Conservation (phyloP, 495 filamentous ascomycete genomes). For the Aspergillus sclerotioniger region DNA sequence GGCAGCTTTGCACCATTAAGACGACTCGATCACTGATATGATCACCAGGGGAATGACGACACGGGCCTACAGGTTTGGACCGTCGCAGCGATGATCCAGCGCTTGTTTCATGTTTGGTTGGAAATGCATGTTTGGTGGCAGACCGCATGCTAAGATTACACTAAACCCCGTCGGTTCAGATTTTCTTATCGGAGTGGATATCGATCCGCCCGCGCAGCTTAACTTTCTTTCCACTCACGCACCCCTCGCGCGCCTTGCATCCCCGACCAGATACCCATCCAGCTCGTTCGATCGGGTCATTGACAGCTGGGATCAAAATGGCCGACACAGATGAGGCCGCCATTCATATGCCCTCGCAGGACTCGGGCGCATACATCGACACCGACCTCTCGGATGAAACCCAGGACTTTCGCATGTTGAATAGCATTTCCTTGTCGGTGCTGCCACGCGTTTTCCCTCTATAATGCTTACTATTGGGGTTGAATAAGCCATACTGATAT, state of each 20-base stretch:
- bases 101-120: background rate
- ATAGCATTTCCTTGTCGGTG: conserved; percentile 53
- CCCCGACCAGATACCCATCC: background rate
- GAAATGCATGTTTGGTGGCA: conserved; percentile 3
- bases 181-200: conserved; percentile 15
- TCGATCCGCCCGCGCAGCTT: conserved; percentile 4
- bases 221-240: background rate
- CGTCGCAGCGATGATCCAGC: background rate
- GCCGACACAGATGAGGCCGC: conserved; percentile 51
- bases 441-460: background rate
- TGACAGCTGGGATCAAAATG: conserved; percentile 28
- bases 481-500: conserved; percentile 16
- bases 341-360: conserved; percentile 28
- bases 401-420: conserved; percentile 83
- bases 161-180: conserved; percentile 9
- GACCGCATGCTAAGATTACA: background rate
- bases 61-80: background rate
- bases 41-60: background rate
- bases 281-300: background rate
- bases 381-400: conserved; percentile 75
- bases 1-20: background rate
- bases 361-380: conserved; percentile 44
- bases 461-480: no score
- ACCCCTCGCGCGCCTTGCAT: background rate
- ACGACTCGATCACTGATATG: background rate